These are phyloP conservation scores for Pseudomassariella vexata DNA, from an alignment of 2,329 filamentous ascomycete species.

Conservation along the genomic window DNA sequence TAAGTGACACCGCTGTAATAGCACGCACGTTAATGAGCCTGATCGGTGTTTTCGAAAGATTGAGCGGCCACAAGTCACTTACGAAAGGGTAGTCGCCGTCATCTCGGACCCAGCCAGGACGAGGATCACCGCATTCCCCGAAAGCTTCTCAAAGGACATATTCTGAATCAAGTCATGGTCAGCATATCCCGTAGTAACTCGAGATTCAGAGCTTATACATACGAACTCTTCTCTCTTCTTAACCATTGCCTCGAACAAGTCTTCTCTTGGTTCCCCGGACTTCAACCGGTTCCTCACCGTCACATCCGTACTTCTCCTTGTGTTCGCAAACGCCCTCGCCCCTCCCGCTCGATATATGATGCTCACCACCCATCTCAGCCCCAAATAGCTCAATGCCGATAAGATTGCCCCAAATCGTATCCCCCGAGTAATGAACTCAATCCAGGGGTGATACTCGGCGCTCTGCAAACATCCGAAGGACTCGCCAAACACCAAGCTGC, in stretches of 20 bases:
- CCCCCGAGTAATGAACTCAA: slow-evolving; percentile 23
- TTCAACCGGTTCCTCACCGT: slow-evolving; percentile 15
- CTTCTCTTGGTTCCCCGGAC: slow-evolving; percentile 16
- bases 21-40: no score
- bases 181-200: no score
- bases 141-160: slow-evolving; percentile 18
- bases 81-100: slow-evolving; percentile 21
- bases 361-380: slow-evolving; percentile 14
- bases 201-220: slow-evolving; percentile 5
- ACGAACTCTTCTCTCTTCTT: slow-evolving; percentile 23
- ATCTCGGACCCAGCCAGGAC: slow-evolving; percentile 23
- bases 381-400: slow-evolving; percentile 14
- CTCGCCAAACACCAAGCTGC: slow-evolving; percentile 33
- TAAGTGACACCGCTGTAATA: slow-evolving; percentile 24
- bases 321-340: no score
- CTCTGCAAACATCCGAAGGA: slow-evolving; percentile 31
- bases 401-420: slow-evolving; percentile 17
- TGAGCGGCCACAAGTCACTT: no score
- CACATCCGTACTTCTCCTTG: no score
- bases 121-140: slow-evolving; percentile 19
- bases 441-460: slow-evolving; percentile 24
- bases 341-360: no score
- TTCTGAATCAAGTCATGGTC: no score
- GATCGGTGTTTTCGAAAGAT: no score
- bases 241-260: slow-evolving; percentile 26